Conservation (phyloP, 1,284 basidiomycete genomes). For the Somion occarium region DNA sequence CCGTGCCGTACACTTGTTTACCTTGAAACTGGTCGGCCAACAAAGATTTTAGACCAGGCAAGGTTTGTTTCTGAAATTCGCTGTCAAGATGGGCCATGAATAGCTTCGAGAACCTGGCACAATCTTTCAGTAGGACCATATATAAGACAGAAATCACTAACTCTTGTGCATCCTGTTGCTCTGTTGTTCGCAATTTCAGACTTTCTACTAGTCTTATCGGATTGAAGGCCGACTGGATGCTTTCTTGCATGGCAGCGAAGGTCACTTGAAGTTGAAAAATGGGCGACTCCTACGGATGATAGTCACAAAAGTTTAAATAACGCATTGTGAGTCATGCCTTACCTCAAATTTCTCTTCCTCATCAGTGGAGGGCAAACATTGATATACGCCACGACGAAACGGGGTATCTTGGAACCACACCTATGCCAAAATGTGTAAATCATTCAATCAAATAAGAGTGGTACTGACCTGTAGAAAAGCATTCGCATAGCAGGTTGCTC, state of each 20-base stretch:
- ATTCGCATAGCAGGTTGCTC: constrained; percentile 92
- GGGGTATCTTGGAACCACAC: constrained; percentile 56
- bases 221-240: constrained; percentile 68
- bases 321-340: not conserved
- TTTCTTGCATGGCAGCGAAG: constrained; percentile 79
- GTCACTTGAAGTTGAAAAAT: constrained; percentile 72
- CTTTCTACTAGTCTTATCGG: constrained; percentile 81
- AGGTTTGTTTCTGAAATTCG: constrained; percentile 77
- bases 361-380: constrained; percentile 47
- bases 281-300: constrained; percentile 51
- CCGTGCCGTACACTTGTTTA: constrained; percentile 71
- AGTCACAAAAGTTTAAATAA: constrained; percentile 1
- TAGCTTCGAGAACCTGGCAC: constrained; percentile 81
- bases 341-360: constrained; percentile 53
- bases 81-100: constrained; percentile 84
- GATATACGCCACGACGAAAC: constrained; percentile 55
- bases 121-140: constrained; percentile 11
- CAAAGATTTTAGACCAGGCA: constrained; percentile 56
- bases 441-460: not conserved
- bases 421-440: constrained; percentile 26
- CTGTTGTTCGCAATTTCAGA: constrained; percentile 68
- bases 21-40: constrained; percentile 84
- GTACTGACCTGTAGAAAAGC: constrained; percentile 75
- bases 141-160: constrained; percentile 33
- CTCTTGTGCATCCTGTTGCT: constrained; percentile 96